phyloP scores from a whole-genome alignment of 257 asterid genomes.

The Lantana camara region DNA sequence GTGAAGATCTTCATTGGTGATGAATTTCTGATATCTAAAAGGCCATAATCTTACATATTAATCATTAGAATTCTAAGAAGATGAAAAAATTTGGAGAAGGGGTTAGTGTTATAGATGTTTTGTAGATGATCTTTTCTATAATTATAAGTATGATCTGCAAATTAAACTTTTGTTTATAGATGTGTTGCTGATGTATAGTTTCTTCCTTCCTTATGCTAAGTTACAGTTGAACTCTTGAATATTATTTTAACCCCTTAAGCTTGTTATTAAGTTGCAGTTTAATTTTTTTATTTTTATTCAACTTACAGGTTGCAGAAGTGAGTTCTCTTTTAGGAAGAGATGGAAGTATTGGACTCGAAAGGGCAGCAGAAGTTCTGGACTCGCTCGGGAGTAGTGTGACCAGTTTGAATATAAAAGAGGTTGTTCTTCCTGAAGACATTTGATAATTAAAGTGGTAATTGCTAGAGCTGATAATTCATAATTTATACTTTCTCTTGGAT shows the following conservation, averaged over 20 bases:
- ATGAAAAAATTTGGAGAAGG: not conserved
- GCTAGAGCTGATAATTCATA: no score
- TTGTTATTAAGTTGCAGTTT: no score
- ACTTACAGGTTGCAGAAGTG: slow-evolving; percentile 66
- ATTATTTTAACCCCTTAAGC: no score
- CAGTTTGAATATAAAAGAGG: slow-evolving; percentile 58
- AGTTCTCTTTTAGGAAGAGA: slow-evolving; percentile 51
- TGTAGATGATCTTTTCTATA: not conserved
- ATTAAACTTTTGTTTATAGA: not conserved
- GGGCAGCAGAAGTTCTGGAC: slow-evolving; percentile 71
- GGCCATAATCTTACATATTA: not conserved
- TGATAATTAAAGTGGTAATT: no score
- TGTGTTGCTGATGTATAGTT: not conserved
- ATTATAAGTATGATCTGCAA: no score
- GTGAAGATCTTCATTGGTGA: slow-evolving; percentile 2
- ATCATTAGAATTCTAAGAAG: not conserved
- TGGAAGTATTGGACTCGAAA: slow-evolving; percentile 60
- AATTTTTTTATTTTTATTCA: no score
- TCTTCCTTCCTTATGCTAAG: not conserved
- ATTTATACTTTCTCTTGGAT: no score
- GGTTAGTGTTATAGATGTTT: not conserved
- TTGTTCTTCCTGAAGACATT: slow-evolving; percentile 55
- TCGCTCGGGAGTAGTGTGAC: slow-evolving; percentile 64
- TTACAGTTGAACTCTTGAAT: not conserved
- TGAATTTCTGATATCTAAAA: not conserved